phyloP scores from a whole-genome alignment of 148 eudicot genomes.

The Cornus florida region DNA sequence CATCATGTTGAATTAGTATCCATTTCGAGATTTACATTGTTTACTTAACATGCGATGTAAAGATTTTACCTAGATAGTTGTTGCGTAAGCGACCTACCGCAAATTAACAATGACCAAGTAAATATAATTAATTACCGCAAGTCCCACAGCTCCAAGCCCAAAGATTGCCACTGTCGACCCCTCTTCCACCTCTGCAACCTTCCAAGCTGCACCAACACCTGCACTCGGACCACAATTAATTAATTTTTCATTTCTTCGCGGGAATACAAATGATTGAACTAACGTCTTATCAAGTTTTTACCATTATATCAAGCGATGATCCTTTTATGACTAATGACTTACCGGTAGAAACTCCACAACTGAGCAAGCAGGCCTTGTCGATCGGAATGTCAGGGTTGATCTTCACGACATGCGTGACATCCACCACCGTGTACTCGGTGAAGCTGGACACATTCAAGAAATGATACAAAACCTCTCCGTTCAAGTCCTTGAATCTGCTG shows the following conservation, averaged over 20 bases:
- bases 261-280: too few relatives aligned
- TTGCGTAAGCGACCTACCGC: too few relatives aligned
- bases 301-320: background rate
- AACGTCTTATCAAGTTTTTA: too few relatives aligned
- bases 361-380: conserved; percentile 60
- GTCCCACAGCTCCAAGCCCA: conserved; percentile 76
- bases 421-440: conserved; percentile 58
- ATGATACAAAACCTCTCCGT: conserved; percentile 39
- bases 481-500: conserved; percentile 47
- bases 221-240: background rate
- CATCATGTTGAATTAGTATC: too few relatives aligned
- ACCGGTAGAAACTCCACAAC: conserved; percentile 67
- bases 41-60: too few relatives aligned
- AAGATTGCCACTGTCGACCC: conserved; percentile 76
- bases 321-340: too few relatives aligned
- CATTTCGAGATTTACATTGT: too few relatives aligned
- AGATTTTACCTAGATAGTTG: too few relatives aligned
- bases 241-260: too few relatives aligned
- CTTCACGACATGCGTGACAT: conserved; percentile 47
- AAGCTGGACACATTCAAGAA: conserved; percentile 55
- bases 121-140: conserved; percentile 41
- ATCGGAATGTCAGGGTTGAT: conserved; percentile 33
- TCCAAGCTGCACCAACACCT: conserved; percentile 74
- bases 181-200: conserved; percentile 63
- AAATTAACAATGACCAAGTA: too few relatives aligned